phyloP scores from a whole-genome alignment of 2,329 filamentous ascomycete genomes.

The Monosporascus cannonballus region DNA sequence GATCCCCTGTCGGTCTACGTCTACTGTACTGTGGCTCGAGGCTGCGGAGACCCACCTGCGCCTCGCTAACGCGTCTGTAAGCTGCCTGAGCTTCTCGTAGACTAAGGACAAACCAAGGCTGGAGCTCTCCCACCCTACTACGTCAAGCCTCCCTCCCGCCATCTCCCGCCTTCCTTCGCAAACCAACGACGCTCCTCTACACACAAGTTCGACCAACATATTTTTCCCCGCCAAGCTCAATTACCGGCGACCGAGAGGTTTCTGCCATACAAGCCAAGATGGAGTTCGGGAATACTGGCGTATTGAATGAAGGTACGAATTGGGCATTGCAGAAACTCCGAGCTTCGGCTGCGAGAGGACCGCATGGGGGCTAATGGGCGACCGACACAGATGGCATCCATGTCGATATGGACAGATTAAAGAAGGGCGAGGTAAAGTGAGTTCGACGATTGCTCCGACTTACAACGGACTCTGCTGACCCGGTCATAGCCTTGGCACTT shows the following conservation, averaged over 20 bases:
- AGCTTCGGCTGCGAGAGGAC: constrained; percentile 15
- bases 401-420: constrained; percentile 96
- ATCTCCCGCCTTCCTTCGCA: neutral
- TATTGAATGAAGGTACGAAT: constrained; percentile 55
- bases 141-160: neutral
- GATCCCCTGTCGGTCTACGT: neutral
- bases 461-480: constrained; percentile 26
- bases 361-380: constrained; percentile 15
- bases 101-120: too few relatives aligned
- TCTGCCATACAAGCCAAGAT: constrained; percentile 33
- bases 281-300: constrained; percentile 59
- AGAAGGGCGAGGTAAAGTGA: constrained; percentile 98
- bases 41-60: neutral
- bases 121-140: constrained; percentile 3
- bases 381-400: constrained; percentile 83
- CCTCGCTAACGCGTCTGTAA: constrained; percentile 4
- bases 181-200: neutral
- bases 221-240: neutral
- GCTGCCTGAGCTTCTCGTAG: constrained; percentile 11
- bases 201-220: neutral
- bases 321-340: constrained; percentile 6
- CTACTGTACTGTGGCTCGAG: neutral
- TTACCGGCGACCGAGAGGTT: neutral
- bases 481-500: constrained; percentile 75
- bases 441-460: constrained; percentile 28